These are phyloP conservation scores for Amniculicola lignicola DNA, from an alignment of 495 filamentous ascomycete genomes.

Conservation along the genomic window DNA sequence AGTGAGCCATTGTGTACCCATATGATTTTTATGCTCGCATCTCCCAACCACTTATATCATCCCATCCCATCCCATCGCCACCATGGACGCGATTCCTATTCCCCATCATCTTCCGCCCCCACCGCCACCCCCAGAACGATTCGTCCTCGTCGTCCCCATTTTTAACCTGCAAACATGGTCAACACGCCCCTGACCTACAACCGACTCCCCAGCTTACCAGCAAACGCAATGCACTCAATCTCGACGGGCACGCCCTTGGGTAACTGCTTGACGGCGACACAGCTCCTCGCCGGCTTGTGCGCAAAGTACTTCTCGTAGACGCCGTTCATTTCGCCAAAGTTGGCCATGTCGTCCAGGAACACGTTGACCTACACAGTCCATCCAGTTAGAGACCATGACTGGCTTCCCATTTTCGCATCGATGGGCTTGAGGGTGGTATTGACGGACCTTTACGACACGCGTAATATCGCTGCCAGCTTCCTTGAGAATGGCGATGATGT, in stretches of 20 bases:
- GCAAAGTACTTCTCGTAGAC: constrained; percentile 84
- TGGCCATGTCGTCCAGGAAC: constrained; percentile 80
- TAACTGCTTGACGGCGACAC: constrained; percentile 84
- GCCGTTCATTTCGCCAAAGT: constrained; percentile 83
- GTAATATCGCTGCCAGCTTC: constrained; percentile 72
- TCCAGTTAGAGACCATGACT: background rate
- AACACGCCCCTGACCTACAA: constrained; percentile 1
- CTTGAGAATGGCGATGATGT: constrained; percentile 72
- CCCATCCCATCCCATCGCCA: no score
- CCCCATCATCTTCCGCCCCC: no score
- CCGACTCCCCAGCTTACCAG: constrained; percentile 24
- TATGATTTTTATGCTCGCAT: no score
- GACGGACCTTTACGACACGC: constrained; percentile 71
- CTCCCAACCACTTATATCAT: no score
- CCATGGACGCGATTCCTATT: no score
- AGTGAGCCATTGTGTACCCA: no score
- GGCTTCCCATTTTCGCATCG: no score
- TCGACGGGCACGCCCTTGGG: constrained; percentile 88
- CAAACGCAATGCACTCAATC: constrained; percentile 83
- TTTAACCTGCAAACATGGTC: constrained; percentile 14
- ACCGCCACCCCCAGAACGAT: no score
- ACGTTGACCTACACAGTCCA: constrained; percentile 47
- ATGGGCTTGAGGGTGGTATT: background rate
- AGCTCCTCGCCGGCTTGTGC: constrained; percentile 88
- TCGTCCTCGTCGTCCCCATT: no score